Conservation (phyloP, 1,284 basidiomycete species). For the Cryptococcus hybrid region DNA sequence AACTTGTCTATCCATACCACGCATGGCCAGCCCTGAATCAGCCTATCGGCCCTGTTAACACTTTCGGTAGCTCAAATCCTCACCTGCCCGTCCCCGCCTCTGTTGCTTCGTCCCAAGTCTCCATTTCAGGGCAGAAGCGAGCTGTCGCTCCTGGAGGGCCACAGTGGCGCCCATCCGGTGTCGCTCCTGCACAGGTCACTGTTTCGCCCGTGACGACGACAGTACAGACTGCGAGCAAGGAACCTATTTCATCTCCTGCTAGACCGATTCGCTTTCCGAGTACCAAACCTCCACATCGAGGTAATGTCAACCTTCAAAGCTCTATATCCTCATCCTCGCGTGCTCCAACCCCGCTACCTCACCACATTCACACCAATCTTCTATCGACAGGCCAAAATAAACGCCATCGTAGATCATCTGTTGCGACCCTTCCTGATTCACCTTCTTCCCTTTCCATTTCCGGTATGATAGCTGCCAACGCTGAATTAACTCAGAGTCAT, state of each 20-base stretch:
- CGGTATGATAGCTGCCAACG: slow-evolving; percentile 40
- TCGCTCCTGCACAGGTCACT: slow-evolving; percentile 41
- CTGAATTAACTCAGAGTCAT: slow-evolving; percentile 40
- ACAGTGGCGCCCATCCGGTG: slow-evolving; percentile 39
- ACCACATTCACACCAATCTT: slow-evolving; percentile 22
- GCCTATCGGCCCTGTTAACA: slow-evolving; percentile 12
- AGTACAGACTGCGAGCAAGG: slow-evolving; percentile 19
- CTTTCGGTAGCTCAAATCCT: slow-evolving; percentile 12
- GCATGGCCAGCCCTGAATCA: slow-evolving; percentile 6
- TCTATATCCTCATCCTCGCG: slow-evolving; percentile 12
- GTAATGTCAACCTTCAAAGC: slow-evolving; percentile 19
- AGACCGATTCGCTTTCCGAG: slow-evolving; percentile 5
- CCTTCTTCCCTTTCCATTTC: slow-evolving; percentile 43
- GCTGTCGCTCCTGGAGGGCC: slow-evolving; percentile 27
- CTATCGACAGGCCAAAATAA: slow-evolving; percentile 9
- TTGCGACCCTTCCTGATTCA: slow-evolving; percentile 46
- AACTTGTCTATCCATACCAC: background rate
- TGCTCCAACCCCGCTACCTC: slow-evolving; percentile 14
- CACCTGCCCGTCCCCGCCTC: slow-evolving; percentile 14
- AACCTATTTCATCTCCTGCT: slow-evolving; percentile 5
- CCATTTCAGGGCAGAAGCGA: slow-evolving; percentile 9
- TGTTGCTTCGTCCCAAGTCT: slow-evolving; percentile 2
- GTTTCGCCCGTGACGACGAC: slow-evolving; percentile 45
- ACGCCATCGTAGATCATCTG: slow-evolving; percentile 35
- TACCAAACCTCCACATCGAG: slow-evolving; percentile 11